Evolutionary conservation across 805 yeast species (phyloP).

Genomic region (Saturnispora diversa): DNA sequence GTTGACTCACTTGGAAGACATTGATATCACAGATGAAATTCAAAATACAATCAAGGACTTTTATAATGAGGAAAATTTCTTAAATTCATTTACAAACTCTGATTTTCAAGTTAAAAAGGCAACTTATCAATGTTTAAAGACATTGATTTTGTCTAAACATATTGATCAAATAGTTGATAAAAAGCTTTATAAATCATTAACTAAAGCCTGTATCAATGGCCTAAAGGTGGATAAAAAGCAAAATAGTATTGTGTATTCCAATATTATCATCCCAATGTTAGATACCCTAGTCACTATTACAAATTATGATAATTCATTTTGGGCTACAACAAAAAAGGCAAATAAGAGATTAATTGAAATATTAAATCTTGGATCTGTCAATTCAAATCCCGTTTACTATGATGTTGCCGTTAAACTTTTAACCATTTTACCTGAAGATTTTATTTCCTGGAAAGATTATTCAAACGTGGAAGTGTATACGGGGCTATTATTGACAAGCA

Average conservation of each 20-base stretch:
- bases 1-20: slow-evolving; percentile 10
- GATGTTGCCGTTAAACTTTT: slow-evolving; percentile 17
- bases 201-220: slow-evolving; percentile 39
- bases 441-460: slow-evolving; percentile 12
- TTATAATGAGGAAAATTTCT: slow-evolving; percentile 35
- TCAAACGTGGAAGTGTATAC: slow-evolving; percentile 12
- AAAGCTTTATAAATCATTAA: slow-evolving; percentile 31
- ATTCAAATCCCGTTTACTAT: slow-evolving; percentile 46
- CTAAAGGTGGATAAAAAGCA: slow-evolving; percentile 30
- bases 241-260: slow-evolving; percentile 37
- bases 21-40: slow-evolving; percentile 18
- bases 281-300: slow-evolving; percentile 39
- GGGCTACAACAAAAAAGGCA: slow-evolving; percentile 43
- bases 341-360: slow-evolving; percentile 39
- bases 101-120: slow-evolving; percentile 38
- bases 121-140: slow-evolving; percentile 31
- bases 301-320: slow-evolving; percentile 41
- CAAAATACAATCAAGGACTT: slow-evolving; percentile 26
- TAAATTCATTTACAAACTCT: slow-evolving; percentile 34
- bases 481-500: slow-evolving; percentile 17
- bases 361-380: slow-evolving; percentile 45
- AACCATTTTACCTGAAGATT: slow-evolving; percentile 18
- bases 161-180: slow-evolving; percentile 20
- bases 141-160: slow-evolving; percentile 21
- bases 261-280: slow-evolving; percentile 41